Evolutionary conservation across 2,329 filamentous ascomycete species (phyloP), one percentile per base, ranked within the genome.

Genomic region (Arthrobotrys entomopaga): DNA sequence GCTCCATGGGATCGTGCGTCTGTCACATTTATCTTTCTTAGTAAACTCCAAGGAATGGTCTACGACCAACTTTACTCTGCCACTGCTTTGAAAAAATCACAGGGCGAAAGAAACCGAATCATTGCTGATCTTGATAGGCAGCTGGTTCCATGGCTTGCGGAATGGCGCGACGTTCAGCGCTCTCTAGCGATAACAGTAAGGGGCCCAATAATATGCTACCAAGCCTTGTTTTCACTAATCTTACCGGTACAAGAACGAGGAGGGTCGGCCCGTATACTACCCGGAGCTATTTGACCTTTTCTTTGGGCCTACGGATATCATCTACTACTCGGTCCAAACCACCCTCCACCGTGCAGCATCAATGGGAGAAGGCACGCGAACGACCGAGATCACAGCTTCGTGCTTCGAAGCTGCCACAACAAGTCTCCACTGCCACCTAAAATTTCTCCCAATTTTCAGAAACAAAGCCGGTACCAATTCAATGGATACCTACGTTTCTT

Each of bases 331-430:
- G 1, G 49, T 74, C 29, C 70, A 67, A 52, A 67, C 63, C 2
- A 74, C 70, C 1, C 63, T 67, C n/a, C 70, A 74, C 19, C 70
- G 70, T 29, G 70, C 70, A n/a, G 70, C 70, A 4, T 74, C 70
- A 8, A 74, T 74, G 70, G 70, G 70, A 43, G 70, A 74, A 46
- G 70, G 70, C 29, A 61, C 52, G 20, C 56, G 54, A 26, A 67
- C 63, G 7, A 74, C 70, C n/a, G 70, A 74, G 43, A 74, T 74
- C 24, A 74, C 56, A 6, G 70, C 70, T 15, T 63, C 70, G 1
- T 74, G 70, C 19, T 74, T 74, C 58, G 70, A 74, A 59, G 63
- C 63, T 19, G 70, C 70, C 0, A 59, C 63, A 11, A 54, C 38
- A n/a, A 52, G 70, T 19, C 57, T 74, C 10, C 57, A 52, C 38